Conservation (phyloP, 2,329 filamentous ascomycete species). For the Diplodia mutila region DNA sequence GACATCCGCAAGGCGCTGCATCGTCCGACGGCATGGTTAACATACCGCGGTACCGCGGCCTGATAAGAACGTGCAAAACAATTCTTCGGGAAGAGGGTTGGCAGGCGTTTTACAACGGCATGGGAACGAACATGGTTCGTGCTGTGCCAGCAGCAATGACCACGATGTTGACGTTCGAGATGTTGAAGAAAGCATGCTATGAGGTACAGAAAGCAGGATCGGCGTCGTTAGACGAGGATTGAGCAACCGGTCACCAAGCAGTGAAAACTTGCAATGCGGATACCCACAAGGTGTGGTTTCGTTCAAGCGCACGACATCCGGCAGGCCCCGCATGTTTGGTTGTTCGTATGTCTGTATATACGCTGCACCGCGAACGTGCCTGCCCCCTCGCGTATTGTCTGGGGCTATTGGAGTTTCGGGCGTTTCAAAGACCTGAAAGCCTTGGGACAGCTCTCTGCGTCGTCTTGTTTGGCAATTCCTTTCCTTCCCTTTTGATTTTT, state of each 20-base stretch:
- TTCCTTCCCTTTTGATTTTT: neutral
- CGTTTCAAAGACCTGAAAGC: conserved; percentile 8
- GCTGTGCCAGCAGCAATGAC: conserved; percentile 95
- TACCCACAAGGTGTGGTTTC: neutral
- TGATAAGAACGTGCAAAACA: conserved; percentile 78
- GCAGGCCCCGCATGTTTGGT: conserved; percentile 9
- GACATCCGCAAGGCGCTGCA: conserved; percentile 49
- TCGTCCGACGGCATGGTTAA: conserved; percentile 63
- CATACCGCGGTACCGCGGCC: conserved; percentile 68
- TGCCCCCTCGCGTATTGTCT: neutral
- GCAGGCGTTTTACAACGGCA: conserved; percentile 94
- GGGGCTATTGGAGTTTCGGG: neutral
- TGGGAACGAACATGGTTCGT: conserved; percentile 96
- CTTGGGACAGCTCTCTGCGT: neutral
- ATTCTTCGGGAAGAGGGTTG: conserved; percentile 92
- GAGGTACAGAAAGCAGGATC: conserved; percentile 21
- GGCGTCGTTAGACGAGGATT: conserved; percentile 11
- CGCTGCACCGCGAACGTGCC: conserved; percentile 15
- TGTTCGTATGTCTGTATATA: conserved; percentile 21
- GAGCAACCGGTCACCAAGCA: neutral
- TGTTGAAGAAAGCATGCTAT: conserved; percentile 56
- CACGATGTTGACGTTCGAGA: conserved; percentile 97
- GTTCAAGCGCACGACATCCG: conserved; percentile 13
- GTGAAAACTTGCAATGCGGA: neutral
- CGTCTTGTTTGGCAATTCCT: neutral